phyloP scores from a whole-genome alignment of 2,329 filamentous ascomycete species.

The Calonectria pseudoturangicola region DNA sequence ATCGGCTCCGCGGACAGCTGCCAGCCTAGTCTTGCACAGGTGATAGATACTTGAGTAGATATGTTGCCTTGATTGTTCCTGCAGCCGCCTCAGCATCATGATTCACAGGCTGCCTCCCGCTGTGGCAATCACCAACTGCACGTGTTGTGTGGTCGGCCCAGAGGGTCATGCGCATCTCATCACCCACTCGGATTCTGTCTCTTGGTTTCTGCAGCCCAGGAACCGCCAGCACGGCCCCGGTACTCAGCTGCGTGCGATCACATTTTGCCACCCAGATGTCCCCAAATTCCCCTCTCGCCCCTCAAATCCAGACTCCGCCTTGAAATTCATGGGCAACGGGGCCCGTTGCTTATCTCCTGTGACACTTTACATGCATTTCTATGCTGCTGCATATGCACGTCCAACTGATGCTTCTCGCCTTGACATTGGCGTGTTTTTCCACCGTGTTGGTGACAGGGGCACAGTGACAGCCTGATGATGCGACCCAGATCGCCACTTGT shows the following conservation, averaged over 20 bases:
- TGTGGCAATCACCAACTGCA: slow-evolving; percentile 19
- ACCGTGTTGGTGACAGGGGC: slow-evolving; percentile 6
- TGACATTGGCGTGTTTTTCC: slow-evolving; percentile 32
- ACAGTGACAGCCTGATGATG: slow-evolving; percentile 11
- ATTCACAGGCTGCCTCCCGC: slow-evolving; percentile 13
- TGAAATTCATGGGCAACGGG: neutral
- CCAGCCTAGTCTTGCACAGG: neutral
- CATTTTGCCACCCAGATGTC: slow-evolving; percentile 35
- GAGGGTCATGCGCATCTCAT: slow-evolving; percentile 30
- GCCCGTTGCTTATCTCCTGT: neutral
- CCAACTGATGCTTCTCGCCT: slow-evolving; percentile 35
- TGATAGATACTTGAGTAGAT: neutral
- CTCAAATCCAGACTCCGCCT: slow-evolving; percentile 24
- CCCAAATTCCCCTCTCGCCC: slow-evolving; percentile 15
- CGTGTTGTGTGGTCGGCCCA: slow-evolving; percentile 23
- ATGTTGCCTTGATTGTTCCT: neutral
- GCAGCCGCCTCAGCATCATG: neutral
- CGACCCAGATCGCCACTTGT: slow-evolving; percentile 26
- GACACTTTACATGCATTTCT: slow-evolving; percentile 46
- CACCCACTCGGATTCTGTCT: slow-evolving; percentile 15
- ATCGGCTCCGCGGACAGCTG: slow-evolving; percentile 23
- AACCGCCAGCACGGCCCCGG: slow-evolving; percentile 32
- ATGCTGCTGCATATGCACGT: slow-evolving; percentile 47
- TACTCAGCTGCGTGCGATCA: slow-evolving; percentile 23
- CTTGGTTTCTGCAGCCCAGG: slow-evolving; percentile 22